Evolutionary conservation across 768 basidiomycete genomes (phyloP), one percentile per base, ranked within the genome.

Genomic region (Cubamyces lactineus): DNA sequence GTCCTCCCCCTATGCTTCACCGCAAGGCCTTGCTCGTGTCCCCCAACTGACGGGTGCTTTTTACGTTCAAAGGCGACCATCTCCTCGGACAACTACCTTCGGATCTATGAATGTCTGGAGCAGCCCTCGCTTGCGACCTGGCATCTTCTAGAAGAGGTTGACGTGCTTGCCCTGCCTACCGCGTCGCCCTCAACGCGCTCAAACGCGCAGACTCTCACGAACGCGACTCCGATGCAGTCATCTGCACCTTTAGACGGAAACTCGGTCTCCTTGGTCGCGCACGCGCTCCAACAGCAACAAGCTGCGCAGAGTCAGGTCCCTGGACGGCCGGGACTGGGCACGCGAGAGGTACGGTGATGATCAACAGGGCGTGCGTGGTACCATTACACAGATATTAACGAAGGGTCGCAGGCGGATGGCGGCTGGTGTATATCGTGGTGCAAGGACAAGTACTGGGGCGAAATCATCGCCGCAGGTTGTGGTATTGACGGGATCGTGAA

Each of bases 391-490:
- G 34, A 34, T 11, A 11, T 9, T 34, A 11, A 34, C 9, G 9
- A 4, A 11, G 11, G 9, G 5, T 34, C 23, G 52, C 16, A 72
- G 71, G 93, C 93, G 2, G 88, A 94, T 57, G 94, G 94, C 3
- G 96, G 92, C 1, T 98, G 94, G 94, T 90, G 88, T 59, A 75
- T 99, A 45, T 90, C 89, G 8, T 99, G 96, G 95, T 98, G 96
- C 75, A 93, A 94, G 70, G 97, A 98, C 69, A 82, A 84, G 62
- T 97, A 95, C 74, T 97, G 95, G 95, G 96, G 96, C 1, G 92
- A 95, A 71, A 70, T 96, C 19, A 79, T 98, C 51, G 94, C 94
- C 9, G 87, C 86, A 0, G 84, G 86, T 1, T 84, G 84, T 56
- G 95, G 94, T 1, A 80, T 84, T 1, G 84, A 79, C 60, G 91